Base-by-base conservation (phyloP, 2,329 filamentous ascomycete genomes). In the Fusarium brachygibbosum region DNA sequence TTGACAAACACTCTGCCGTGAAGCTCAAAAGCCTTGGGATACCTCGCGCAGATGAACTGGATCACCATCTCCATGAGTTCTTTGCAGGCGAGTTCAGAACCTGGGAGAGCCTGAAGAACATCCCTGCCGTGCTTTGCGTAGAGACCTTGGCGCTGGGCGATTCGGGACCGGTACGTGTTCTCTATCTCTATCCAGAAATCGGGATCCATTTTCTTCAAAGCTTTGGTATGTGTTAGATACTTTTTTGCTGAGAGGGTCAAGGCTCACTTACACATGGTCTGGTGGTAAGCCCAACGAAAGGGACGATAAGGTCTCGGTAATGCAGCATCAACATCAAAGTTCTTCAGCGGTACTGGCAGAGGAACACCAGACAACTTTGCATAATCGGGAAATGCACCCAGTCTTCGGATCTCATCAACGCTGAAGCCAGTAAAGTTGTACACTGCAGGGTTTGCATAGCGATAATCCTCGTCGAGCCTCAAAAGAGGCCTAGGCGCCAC, bases 101-200 rank as follows among this genome's bases (percentile, higher is more conserved):
- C 93, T 0, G 92, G 92, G 0, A 94, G 82, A 32, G 84, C 84
- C 58, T 91, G 86, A 2, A 96, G 84, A 3, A 97, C 88, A 5
- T 82, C 79, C 12, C 83, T 83, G 3, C 91, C 88, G 68, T 95
- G 84, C 60, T 89, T 81, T 13, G 80, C 81, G 74, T 89, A 91
- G 0, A 97, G 84, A 0, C 79, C 81, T 74, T 89, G 86, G 19
- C 93, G 90, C 75, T 94, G 88, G 7, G 84, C 83, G 68, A 97
- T 90, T 23, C 91, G 87, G 2, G 84, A 74, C 45, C 80, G 81
- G 76, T 97, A 97, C 5, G 87, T 91, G 50, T 83, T 90, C 70
- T 96, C 93, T 3, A 97, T 84, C 79, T 97, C 93, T n/a, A 97
- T 82, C 93, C 93, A 97, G 87, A 91, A 97, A 76, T 97, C 90